Evolutionary conservation across 1,139 yeast genomes (phyloP), one percentile per base, ranked within the genome.

Genomic region (Arxiozyma bovina): DNA sequence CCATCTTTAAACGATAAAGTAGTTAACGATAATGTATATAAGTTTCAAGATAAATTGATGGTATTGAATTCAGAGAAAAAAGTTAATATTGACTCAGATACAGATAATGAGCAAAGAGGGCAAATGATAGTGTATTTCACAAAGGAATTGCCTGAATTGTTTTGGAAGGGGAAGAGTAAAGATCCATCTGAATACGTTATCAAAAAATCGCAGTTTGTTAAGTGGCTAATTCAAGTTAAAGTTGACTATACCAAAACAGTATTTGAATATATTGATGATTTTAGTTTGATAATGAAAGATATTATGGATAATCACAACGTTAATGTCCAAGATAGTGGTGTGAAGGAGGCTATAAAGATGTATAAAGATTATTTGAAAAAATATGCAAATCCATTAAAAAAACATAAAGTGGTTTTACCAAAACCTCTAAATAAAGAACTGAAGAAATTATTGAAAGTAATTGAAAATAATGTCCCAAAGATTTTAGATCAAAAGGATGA

Each of bases 301-400:
- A 61, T 68, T 45, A 41, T 78, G 27, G 67, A 73, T 3, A 80
- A 83, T 54, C 88, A 88, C 67, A 89, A 91, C 65, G 96, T 95
- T 42, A 90, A 90, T 67, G 89, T 87, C 73, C 91, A 90, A 66
- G 97, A 91, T 69, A 81, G 83, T 5, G 95, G 91, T 0, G 97
- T 91, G 21, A 88, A 88, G 65, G 78, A 74, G 12, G 84, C 95
- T 0, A 84, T 88, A 21, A 74, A 77, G 48, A 69, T 76, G 0
- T 90, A 76, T 70, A 84, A 82, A 56, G 79, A 82, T 56, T 82
- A 79, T 51, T 51, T 65, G 40, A 55, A 55, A 11, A 58, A 62
- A 50, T 63, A 64, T 51, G 51, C 57, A 15, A 45, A 30, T 53
- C 7, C 54, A n/a, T 22, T 50, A 42, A 41, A 42, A n/a, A 38